Conservation (phyloP, 768 basidiomycete species). For the Terana coerulea region DNA sequence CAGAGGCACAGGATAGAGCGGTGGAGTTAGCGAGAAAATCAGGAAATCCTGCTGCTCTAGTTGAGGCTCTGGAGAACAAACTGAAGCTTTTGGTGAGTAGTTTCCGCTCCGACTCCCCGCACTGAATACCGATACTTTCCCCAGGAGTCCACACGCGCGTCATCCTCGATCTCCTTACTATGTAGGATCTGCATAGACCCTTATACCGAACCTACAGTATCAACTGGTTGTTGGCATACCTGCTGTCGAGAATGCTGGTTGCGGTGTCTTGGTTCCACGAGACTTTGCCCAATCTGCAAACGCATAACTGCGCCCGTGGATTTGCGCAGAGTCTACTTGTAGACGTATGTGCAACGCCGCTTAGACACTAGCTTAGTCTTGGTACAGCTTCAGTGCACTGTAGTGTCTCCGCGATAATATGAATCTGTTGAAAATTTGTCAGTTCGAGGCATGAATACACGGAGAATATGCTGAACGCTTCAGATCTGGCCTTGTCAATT, state of each 20-base stretch:
- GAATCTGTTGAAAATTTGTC: background rate
- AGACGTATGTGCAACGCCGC: background rate
- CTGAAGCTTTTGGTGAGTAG: slow-evolving; percentile 49
- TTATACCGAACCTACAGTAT: slow-evolving; percentile 73
- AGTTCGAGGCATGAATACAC: slow-evolving; percentile 12
- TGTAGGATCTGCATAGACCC: slow-evolving; percentile 82
- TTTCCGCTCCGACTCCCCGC: background rate
- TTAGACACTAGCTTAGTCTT: background rate
- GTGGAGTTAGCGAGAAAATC: slow-evolving; percentile 46
- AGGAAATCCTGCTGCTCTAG: slow-evolving; percentile 44
- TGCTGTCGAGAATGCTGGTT: slow-evolving; percentile 83
- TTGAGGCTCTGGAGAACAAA: slow-evolving; percentile 59
- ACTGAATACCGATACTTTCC: background rate
- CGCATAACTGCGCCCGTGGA: slow-evolving; percentile 78
- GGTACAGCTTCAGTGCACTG: background rate
- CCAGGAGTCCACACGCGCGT: slow-evolving; percentile 43
- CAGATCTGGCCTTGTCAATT: slow-evolving; percentile 90
- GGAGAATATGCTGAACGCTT: slow-evolving; percentile 29
- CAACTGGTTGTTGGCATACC: slow-evolving; percentile 86
- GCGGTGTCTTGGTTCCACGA: slow-evolving; percentile 77
- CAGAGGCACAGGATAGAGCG: slow-evolving; percentile 29
- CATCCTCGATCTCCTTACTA: slow-evolving; percentile 40
- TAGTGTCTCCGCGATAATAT: too few species aligned
- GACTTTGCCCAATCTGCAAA: slow-evolving; percentile 84
- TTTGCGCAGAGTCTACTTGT: slow-evolving; percentile 73